These are phyloP conservation scores for Apostasia ramifera DNA, from an alignment of 106 monocot genomes.

Conservation along the genomic window DNA sequence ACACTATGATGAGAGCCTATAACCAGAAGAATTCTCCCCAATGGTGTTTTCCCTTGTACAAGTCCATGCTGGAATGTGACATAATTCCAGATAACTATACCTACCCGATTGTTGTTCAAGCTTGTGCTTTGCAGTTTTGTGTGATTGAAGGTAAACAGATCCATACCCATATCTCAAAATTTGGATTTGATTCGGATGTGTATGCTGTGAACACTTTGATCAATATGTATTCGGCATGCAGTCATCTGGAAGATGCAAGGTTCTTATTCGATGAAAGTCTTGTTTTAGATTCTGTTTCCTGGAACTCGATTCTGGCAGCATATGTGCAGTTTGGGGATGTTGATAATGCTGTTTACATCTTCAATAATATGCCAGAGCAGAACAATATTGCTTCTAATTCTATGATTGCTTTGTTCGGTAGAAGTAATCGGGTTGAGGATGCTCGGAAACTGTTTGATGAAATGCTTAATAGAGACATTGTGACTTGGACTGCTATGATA, in stretches of 20 bases:
- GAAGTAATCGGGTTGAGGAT: slow-evolving; percentile 16
- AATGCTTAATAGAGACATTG: slow-evolving; percentile 42
- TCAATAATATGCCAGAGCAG: slow-evolving; percentile 52
- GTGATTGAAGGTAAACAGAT: slow-evolving; percentile 50
- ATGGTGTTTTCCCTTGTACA: slow-evolving; percentile 41
- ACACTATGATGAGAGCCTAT: slow-evolving; percentile 49
- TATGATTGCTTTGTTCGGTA: slow-evolving; percentile 65
- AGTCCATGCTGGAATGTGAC: slow-evolving; percentile 18
- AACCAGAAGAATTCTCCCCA: slow-evolving; percentile 20
- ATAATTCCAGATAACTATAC: slow-evolving; percentile 52
- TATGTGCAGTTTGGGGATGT: slow-evolving; percentile 52
- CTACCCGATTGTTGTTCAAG: slow-evolving; percentile 58
- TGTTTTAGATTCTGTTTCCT: slow-evolving; percentile 58
- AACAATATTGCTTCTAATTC: slow-evolving; percentile 62
- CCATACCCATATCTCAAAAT: slow-evolving; percentile 45
- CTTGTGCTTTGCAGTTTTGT: slow-evolving; percentile 34
- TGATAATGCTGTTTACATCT: slow-evolving; percentile 36
- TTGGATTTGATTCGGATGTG: slow-evolving; percentile 55
- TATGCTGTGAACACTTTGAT: slow-evolving; percentile 73
- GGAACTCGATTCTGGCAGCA: slow-evolving; percentile 77
- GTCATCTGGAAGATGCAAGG: slow-evolving; percentile 41
- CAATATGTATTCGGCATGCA: slow-evolving; percentile 61
- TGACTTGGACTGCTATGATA: slow-evolving; percentile 84
- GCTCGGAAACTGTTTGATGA: slow-evolving; percentile 62
- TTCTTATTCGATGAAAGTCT: slow-evolving; percentile 54